Conservation (phyloP, 192 early-diverging fungal species). For the Chytriomyces hyalinus region DNA sequence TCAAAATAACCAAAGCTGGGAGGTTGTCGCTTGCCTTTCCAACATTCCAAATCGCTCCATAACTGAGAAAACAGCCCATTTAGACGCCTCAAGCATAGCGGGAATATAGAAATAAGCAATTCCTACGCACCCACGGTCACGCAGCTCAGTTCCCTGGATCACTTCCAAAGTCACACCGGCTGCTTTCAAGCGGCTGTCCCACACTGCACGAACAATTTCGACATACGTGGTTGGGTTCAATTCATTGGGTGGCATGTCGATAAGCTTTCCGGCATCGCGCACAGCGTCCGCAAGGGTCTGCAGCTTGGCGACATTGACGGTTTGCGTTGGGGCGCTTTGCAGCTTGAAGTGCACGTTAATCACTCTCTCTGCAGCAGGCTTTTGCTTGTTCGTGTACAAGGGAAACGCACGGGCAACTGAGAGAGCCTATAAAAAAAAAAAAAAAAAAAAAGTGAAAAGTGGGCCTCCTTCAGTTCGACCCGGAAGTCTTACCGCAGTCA, state of each 20-base stretch:
- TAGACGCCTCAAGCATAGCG: neutral
- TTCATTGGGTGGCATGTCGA: constrained; percentile 53
- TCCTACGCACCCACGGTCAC: constrained; percentile 40
- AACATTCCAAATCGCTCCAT: constrained; percentile 54
- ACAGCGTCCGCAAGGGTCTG: constrained; percentile 36
- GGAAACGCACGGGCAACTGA: constrained; percentile 46
- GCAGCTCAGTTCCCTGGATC: constrained; percentile 55
- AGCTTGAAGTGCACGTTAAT: constrained; percentile 39
- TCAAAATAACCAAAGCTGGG: constrained; percentile 51
- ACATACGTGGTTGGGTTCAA: constrained; percentile 51
- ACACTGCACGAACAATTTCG: constrained; percentile 41
- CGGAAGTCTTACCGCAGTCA: constrained; percentile 2
- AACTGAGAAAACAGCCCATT: constrained; percentile 1
- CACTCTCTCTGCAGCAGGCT: neutral
- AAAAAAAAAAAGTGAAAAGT: neutral
- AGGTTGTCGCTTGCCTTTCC: constrained; percentile 53
- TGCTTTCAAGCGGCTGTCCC: constrained; percentile 24
- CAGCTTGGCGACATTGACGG: constrained; percentile 15
- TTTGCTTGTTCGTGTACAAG: constrained; percentile 37
- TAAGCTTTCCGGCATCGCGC: constrained; percentile 43
- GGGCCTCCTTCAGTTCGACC: neutral
- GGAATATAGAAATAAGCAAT: neutral
- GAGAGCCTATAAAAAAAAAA: constrained; percentile 9
- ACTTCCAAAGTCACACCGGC: constrained; percentile 42
- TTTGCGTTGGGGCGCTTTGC: neutral